A percentile compares a stretch with the other conserved stretches of the same genome.
These are phyloP conservation scores for Yarrowia sp. DNA, from an alignment of 805 yeast species.

Conservation along the genomic window DNA sequence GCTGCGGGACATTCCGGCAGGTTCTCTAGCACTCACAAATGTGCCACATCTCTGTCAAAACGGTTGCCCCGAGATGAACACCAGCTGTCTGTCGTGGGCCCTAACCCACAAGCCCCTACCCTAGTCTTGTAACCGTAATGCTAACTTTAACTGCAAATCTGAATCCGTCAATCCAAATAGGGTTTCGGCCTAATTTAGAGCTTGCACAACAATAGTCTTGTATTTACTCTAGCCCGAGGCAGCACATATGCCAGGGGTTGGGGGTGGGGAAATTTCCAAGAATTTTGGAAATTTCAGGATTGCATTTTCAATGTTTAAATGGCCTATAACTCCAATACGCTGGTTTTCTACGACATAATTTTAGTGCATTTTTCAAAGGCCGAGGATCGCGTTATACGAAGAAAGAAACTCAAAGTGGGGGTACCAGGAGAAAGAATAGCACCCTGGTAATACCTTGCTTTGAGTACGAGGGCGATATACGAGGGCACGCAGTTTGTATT, in stretches of 20 bases:
- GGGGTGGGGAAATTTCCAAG: neutral
- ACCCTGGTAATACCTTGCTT: no score
- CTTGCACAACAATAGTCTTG: conserved; percentile 15
- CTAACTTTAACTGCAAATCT: neutral
- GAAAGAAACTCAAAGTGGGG: no score
- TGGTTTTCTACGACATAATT: no score
- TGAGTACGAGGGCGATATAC: no score
- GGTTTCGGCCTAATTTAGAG: conserved; percentile 11
- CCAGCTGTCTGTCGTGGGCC: no score
- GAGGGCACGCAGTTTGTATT: no score
- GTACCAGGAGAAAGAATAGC: no score
- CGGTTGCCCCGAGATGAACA: neutral
- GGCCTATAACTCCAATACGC: no score
- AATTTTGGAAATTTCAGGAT: neutral
- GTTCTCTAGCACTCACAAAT: neutral
- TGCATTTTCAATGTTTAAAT: no score
- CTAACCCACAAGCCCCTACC: conserved; percentile 5
- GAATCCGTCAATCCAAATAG: neutral
- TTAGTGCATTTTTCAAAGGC: neutral
- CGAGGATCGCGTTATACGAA: neutral
- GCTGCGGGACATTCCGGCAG: no score
- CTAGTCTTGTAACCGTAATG: neutral
- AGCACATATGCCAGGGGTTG: neutral
- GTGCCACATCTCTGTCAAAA: neutral
- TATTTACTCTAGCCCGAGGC: conserved; percentile 4